phyloP scores from a whole-genome alignment of 164 flowering plant species.

The Vitis amurensis region DNA sequence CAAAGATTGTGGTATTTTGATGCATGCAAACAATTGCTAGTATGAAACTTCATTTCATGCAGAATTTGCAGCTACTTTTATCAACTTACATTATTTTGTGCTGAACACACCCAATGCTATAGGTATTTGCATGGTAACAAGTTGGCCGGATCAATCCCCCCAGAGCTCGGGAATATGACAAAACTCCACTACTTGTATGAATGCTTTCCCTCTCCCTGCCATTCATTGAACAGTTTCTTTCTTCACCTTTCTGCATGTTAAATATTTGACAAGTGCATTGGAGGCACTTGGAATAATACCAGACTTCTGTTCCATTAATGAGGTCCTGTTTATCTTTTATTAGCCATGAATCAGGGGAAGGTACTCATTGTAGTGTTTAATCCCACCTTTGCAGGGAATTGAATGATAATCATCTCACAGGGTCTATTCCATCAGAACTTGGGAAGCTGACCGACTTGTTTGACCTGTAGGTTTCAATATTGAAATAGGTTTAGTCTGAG shows the following conservation, averaged over 20 bases:
- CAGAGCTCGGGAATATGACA: conserved; percentile 96
- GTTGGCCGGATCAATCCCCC: conserved; percentile 80
- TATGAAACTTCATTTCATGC: too few relatives aligned
- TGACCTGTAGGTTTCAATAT: conserved; percentile 66
- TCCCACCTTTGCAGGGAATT: conserved; percentile 53
- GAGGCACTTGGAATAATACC: not conserved
- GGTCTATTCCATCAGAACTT: conserved; percentile 88
- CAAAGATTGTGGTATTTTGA: too few relatives aligned
- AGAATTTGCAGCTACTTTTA: not conserved
- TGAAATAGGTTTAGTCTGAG: not conserved
- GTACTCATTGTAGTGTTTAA: not conserved
- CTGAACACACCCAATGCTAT: not conserved
- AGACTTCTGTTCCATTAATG: not conserved
- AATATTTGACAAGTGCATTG: not conserved
- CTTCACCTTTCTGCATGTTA: not conserved
- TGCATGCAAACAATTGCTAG: too few relatives aligned
- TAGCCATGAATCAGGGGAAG: not conserved
- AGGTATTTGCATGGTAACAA: conserved; percentile 93
- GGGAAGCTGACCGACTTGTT: conserved; percentile 90
- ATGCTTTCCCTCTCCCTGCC: not conserved
- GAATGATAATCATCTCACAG: conserved; percentile 76
- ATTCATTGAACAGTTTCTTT: too few relatives aligned
- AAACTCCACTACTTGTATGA: conserved; percentile 88
- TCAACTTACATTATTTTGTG: not conserved
- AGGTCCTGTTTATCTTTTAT: too few relatives aligned